These are phyloP conservation scores for Haplographium delicatum DNA, from an alignment of 495 filamentous ascomycete genomes.

Conservation along the genomic window DNA sequence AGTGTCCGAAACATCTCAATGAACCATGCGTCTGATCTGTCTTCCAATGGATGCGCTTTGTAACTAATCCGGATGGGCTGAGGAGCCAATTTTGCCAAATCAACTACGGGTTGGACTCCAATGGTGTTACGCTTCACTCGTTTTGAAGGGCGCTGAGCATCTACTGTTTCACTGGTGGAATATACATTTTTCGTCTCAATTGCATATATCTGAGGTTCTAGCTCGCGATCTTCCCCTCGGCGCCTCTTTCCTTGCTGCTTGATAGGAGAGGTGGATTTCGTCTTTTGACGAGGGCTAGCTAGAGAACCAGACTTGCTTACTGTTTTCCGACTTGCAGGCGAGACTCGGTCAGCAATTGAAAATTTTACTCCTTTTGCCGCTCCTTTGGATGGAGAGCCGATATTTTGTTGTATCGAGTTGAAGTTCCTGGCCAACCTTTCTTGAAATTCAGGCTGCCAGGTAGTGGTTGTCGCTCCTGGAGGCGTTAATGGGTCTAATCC, in stretches of 20 bases:
- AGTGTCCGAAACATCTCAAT: slow-evolving; percentile 8
- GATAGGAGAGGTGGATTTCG: neutral
- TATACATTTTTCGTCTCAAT: no score
- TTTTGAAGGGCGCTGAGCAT: neutral
- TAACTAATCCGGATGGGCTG: slow-evolving; percentile 16
- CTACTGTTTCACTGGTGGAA: no score
- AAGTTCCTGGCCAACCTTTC: neutral
- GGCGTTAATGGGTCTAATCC: slow-evolving; percentile 1
- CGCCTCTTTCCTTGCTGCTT: no score
- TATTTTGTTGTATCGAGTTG: neutral
- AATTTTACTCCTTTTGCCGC: no score
- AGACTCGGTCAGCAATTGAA: no score
- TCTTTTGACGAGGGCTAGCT: no score
- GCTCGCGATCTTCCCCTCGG: no score
- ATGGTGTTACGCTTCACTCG: no score
- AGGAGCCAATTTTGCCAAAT: slow-evolving; percentile 7
- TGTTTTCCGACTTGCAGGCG: no score
- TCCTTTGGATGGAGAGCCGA: no score
- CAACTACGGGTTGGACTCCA: neutral
- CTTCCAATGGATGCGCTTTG: slow-evolving; percentile 5
- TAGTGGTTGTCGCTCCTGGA: neutral
- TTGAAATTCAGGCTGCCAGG: neutral
- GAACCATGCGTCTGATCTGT: slow-evolving; percentile 17
- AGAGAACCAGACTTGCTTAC: no score
- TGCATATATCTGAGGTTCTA: no score